Evolutionary conservation across 2,329 filamentous ascomycete species (phyloP).

Genomic region (Aspergillus sp.): DNA sequence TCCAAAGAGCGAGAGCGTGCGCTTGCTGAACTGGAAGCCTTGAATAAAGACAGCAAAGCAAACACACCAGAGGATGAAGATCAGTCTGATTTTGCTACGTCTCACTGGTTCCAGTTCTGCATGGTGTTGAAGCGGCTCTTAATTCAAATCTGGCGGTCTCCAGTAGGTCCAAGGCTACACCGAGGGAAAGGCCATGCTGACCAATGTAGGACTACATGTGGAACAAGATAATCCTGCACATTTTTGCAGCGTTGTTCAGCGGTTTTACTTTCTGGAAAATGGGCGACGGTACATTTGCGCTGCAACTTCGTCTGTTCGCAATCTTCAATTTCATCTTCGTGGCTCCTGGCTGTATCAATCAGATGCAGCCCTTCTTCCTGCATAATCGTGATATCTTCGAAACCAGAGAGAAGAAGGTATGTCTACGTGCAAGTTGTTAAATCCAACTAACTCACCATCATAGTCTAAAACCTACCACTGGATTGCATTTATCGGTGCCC

Average conservation of each 20-base stretch:
- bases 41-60: constrained; percentile 21
- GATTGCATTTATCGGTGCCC: constrained; percentile 56
- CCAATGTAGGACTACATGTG: constrained; percentile 39
- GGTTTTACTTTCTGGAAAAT: constrained; percentile 63
- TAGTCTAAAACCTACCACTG: constrained; percentile 59
- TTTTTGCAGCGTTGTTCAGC: constrained; percentile 56
- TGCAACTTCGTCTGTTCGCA: constrained; percentile 58
- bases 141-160: constrained; percentile 32
- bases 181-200: neutral
- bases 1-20: constrained; percentile 27
- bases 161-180: constrained; percentile 18
- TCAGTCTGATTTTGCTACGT: constrained; percentile 36
- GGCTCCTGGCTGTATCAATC: constrained; percentile 56
- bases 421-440: neutral
- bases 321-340: constrained; percentile 65
- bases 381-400: constrained; percentile 58
- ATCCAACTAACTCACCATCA: neutral
- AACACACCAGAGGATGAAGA: constrained; percentile 27
- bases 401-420: constrained; percentile 54
- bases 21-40: constrained; percentile 22
- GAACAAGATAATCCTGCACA: constrained; percentile 52
- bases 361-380: constrained; percentile 60
- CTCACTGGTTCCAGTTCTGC: constrained; percentile 39
- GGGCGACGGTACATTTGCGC: constrained; percentile 48
- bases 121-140: constrained; percentile 34